Base-by-base conservation (phyloP, 2,329 filamentous ascomycete species). In the Colletotrichum paranaense region DNA sequence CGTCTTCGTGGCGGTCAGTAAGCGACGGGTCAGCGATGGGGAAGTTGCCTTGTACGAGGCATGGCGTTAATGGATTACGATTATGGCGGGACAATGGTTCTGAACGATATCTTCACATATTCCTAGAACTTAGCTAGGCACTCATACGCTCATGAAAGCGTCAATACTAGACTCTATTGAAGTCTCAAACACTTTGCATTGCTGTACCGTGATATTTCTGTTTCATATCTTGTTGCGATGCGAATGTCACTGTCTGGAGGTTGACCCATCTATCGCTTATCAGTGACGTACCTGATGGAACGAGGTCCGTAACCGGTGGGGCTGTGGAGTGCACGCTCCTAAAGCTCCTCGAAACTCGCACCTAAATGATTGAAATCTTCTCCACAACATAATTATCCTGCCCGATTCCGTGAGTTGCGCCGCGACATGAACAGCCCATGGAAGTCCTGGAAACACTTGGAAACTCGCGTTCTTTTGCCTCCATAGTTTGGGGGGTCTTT, bases 1-100 rank as follows among this genome's bases (percentile, higher is more conserved):
- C 94, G 94, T 83, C 93, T 97, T 5, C 94, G 94, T 85, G 94
- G 94, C 87, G 94, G 94, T 83, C 52, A 72, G 58, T 72, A 72
- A 53, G 65, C 32, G 28, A 24, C 52, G 65, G 38, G 19, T 22
- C 53, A 14, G 56, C 19, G 30, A 62, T 35, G 30, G 19, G 28
- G n/a, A 35, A 52, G 22, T 57, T 63, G 52, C 22, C 53, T 65
- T n/a, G 11, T 16, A 12, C 12, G 24, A 22, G 55, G 60, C 11
- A 35, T 3, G 70, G 70, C 70, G 70, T 73, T 73, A 35, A 59
- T 14, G 65, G 56, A 75, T 65, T 76, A 80, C 76, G 79, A 79
- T 80, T 60, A 62, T 28, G 42, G 19, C 19, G 76, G 78, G 73
- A 76, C 63, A 76, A 74, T 68, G 69, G 53, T 74, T 75, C 76